Percentiles rank a stretch among this genome's conserved stretches.
Evolutionary conservation across 208 protist genomes (phyloP).

Genomic region (Porcisia deanei): DNA sequence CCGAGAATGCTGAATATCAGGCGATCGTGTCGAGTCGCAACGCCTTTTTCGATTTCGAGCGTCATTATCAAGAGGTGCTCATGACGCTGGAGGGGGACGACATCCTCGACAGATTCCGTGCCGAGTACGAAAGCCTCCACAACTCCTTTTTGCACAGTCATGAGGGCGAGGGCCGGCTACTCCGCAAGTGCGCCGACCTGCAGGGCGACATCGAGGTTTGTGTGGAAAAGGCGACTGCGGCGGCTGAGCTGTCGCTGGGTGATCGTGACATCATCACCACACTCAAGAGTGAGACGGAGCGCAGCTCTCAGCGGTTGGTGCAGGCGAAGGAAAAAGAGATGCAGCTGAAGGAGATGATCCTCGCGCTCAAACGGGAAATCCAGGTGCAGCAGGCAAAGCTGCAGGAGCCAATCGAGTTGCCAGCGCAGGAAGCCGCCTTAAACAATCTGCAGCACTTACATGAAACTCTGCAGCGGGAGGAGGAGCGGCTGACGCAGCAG

Average conservation of each 20-base stretch:
- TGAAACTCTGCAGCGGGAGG: slow-evolving; percentile 92
- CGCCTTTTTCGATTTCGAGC: slow-evolving; percentile 92
- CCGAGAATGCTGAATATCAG: slow-evolving; percentile 51
- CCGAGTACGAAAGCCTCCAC: slow-evolving; percentile 98
- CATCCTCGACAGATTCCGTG: slow-evolving; percentile 94
- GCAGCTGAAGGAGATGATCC: slow-evolving; percentile 93
- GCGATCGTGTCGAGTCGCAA: slow-evolving; percentile 57
- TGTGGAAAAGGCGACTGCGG: slow-evolving; percentile 93
- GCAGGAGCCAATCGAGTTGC: slow-evolving; percentile 85
- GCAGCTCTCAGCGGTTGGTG: slow-evolving; percentile 94
- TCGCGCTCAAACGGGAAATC: slow-evolving; percentile 94
- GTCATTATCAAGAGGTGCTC: slow-evolving; percentile 94
- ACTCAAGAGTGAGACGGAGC: slow-evolving; percentile 94
- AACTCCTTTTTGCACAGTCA: slow-evolving; percentile 96
- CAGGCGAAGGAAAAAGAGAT: slow-evolving; percentile 94
- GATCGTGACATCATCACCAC: slow-evolving; percentile 95
- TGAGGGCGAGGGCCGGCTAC: slow-evolving; percentile 96
- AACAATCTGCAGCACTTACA: slow-evolving; percentile 92
- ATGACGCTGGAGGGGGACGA: slow-evolving; percentile 95
- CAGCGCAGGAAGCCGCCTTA: slow-evolving; percentile 94
- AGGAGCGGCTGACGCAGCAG: slow-evolving; percentile 78
- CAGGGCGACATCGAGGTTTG: slow-evolving; percentile 96
- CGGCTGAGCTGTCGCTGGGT: slow-evolving; percentile 94
- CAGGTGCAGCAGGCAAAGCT: slow-evolving; percentile 89
- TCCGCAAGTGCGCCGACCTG: slow-evolving; percentile 95